Conservation (phyloP, 139 green algal species). For the Picochlorum sp. region DNA sequence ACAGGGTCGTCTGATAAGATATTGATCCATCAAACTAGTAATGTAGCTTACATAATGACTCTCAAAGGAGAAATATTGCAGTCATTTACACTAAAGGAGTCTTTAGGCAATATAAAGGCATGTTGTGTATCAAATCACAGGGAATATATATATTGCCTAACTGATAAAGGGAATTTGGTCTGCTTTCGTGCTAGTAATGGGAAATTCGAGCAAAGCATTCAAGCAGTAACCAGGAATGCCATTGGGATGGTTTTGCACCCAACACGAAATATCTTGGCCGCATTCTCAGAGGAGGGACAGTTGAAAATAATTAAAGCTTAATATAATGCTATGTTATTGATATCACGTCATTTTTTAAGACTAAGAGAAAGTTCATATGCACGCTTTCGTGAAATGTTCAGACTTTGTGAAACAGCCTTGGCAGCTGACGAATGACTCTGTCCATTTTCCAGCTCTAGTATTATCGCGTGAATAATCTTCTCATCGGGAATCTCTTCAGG, state of each 20-base stretch:
- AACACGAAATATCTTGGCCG: conserved; percentile 86
- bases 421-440: conserved; percentile 11
- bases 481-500: neutral
- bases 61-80: conserved; percentile 44
- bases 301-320: conserved; percentile 71
- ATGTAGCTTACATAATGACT: conserved; percentile 77
- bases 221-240: conserved; percentile 67
- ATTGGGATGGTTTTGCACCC: conserved; percentile 90
- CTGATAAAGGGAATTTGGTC: conserved; percentile 73
- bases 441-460: conserved; percentile 14
- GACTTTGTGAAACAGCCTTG: conserved; percentile 12
- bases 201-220: conserved; percentile 82
- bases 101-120: conserved; percentile 4
- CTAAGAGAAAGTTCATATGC: conserved; percentile 14
- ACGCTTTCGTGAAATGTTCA: conserved; percentile 15
- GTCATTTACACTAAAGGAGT: conserved; percentile 24
- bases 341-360: neutral
- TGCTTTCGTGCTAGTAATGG: conserved; percentile 49
- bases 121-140: conserved; percentile 59
- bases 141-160: conserved; percentile 83
- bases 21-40: conserved; percentile 68
- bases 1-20: conserved; percentile 80
- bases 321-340: neutral
- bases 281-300: conserved; percentile 60
- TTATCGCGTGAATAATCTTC: conserved; percentile 11